Percentiles rank a stretch among this genome's conserved stretches.
Evolutionary conservation across 345 rosid genomes (phyloP).

Genomic region (Punica granatum): DNA sequence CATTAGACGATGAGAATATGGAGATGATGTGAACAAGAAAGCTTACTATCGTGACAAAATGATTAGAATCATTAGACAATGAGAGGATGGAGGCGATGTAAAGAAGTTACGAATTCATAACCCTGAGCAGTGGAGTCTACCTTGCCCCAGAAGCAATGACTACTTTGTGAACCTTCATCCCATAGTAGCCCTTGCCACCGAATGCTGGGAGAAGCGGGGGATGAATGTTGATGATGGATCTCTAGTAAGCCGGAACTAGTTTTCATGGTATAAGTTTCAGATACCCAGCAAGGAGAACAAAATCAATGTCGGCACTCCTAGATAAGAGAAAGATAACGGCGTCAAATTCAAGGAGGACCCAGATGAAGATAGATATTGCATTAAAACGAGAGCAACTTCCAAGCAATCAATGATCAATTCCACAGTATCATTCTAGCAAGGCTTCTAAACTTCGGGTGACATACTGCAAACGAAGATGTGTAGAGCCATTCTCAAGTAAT

Average conservation of each 20-base stretch:
- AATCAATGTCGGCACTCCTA: slow-evolving; percentile 37
- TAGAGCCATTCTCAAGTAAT: not conserved
- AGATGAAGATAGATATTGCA: not conserved
- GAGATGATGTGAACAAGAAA: not conserved
- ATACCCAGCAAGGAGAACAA: slow-evolving; percentile 75
- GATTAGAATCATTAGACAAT: not conserved
- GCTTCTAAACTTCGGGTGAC: not conserved
- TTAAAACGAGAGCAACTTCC: not conserved
- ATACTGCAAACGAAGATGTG: not conserved
- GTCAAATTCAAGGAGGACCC: not conserved
- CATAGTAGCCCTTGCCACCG: slow-evolving; percentile 88
- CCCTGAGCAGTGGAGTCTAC: slow-evolving; percentile 16
- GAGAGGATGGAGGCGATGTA: not conserved
- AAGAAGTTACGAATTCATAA: not conserved
- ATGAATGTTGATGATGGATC: slow-evolving; percentile 68
- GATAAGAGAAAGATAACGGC: too few species aligned
- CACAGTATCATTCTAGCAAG: not conserved
- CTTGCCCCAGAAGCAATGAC: slow-evolving; percentile 89
- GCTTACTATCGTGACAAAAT: not conserved
- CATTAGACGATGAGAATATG: not conserved
- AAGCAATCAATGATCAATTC: not conserved
- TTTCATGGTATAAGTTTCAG: slow-evolving; percentile 65
- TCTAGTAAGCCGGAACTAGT: slow-evolving; percentile 53
- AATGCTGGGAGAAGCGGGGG: slow-evolving; percentile 81
- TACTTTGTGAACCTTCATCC: slow-evolving; percentile 80